Conservation (phyloP, 108 stramenopile genomes). For the Aureococcus anophagefferens region DNA sequence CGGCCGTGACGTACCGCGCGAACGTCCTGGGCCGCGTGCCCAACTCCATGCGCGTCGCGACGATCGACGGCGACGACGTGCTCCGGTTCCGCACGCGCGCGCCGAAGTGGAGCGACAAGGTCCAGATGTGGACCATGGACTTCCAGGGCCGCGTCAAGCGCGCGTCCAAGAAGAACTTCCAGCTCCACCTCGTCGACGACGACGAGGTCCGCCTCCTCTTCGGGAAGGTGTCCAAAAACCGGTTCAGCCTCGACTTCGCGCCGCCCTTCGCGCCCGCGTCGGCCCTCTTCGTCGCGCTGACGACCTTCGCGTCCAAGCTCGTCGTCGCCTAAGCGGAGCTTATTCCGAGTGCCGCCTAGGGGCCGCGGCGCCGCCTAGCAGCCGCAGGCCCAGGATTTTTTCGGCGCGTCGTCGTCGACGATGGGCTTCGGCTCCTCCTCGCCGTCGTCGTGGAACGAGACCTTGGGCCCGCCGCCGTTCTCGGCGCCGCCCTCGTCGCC, state of each 20-base stretch:
- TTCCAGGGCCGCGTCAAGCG: slow-evolving; percentile 20
- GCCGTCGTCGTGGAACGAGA: too few species aligned
- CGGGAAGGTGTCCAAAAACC: slow-evolving; percentile 19
- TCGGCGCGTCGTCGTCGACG: too few species aligned
- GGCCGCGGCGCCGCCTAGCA: too few species aligned
- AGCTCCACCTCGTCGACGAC: slow-evolving; percentile 1
- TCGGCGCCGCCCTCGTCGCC: too few species aligned
- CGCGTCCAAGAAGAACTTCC: slow-evolving; percentile 27
- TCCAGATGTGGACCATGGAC: slow-evolving; percentile 23
- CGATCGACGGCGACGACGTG: not conserved
- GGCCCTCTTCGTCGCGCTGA: slow-evolving; percentile 17
- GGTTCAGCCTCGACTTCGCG: slow-evolving; percentile 18
- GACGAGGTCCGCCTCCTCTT: slow-evolving; percentile 17
- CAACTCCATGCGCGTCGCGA: slow-evolving; percentile 17
- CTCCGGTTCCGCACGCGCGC: slow-evolving; percentile 6
- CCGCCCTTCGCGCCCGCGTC: slow-evolving; percentile 5
- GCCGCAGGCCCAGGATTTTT: too few species aligned
- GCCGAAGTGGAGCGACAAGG: slow-evolving; percentile 11
- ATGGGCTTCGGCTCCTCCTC: too few species aligned
- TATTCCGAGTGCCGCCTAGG: too few species aligned
- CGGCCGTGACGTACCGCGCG: slow-evolving; percentile 13
- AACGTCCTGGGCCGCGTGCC: slow-evolving; percentile 21
- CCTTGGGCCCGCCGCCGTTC: too few species aligned
- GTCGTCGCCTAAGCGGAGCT: slow-evolving; percentile 5
- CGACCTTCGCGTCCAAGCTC: slow-evolving; percentile 18